phyloP scores from a whole-genome alignment of 495 filamentous ascomycete species.

The Astrocystis sublimbata region DNA sequence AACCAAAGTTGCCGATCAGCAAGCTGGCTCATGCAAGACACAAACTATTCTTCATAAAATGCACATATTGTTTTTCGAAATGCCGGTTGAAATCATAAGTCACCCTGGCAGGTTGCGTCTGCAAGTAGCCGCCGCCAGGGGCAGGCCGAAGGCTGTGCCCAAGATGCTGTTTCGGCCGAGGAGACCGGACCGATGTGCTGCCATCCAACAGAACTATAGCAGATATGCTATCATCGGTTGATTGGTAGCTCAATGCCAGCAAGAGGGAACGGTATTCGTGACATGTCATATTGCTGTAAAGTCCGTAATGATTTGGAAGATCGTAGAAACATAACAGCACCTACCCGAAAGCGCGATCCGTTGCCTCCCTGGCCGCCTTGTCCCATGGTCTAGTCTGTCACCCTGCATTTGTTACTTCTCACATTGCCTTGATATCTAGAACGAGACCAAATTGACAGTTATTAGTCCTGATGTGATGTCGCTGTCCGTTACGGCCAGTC shows the following conservation, averaged over 20 bases:
- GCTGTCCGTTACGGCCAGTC: neutral
- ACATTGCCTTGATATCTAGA: neutral
- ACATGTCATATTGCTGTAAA: neutral
- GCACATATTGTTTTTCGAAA: neutral
- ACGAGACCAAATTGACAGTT: neutral
- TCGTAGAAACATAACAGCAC: conserved; percentile 3
- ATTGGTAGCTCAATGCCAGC: neutral
- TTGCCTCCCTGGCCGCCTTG: neutral
- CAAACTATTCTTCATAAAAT: neutral
- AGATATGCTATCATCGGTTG: neutral
- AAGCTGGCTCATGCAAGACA: neutral
- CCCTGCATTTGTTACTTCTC: neutral
- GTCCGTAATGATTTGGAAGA: conserved; percentile 5
- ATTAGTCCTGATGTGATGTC: neutral
- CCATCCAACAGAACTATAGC: neutral
- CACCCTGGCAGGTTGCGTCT: neutral
- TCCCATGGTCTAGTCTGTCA: neutral
- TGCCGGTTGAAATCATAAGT: conserved; percentile 36
- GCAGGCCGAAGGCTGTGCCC: neutral
- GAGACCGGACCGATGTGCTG: neutral
- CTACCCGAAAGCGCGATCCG: conserved; percentile 16
- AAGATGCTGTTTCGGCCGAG: neutral
- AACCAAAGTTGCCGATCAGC: neutral
- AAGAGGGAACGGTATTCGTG: neutral
- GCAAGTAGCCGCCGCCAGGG: conserved; percentile 11